Percentiles rank a stretch among this genome's conserved stretches.
phyloP scores from a whole-genome alignment of 306 rosid genomes.

The Malus fusca region DNA sequence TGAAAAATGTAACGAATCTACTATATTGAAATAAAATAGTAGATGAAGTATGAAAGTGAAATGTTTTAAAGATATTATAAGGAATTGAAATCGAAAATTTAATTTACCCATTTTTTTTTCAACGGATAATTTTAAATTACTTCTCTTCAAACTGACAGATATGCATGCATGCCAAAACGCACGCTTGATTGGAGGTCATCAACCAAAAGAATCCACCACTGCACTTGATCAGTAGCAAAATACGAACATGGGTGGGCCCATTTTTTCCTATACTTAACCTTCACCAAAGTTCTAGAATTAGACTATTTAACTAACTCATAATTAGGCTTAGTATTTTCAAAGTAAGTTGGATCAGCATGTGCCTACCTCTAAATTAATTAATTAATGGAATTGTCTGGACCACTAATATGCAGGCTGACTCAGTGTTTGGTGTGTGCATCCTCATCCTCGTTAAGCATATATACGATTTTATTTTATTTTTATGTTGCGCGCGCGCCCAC shows the following conservation, averaged over 20 bases:
- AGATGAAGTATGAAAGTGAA: too few relatives aligned
- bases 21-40: too few relatives aligned
- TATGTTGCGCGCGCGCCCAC: neutral
- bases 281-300: constrained; percentile 7
- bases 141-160: neutral
- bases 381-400: neutral
- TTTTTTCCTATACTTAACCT: constrained; percentile 1
- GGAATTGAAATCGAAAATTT: too few relatives aligned
- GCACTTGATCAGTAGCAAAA: neutral
- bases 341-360: constrained; percentile 7
- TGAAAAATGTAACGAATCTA: too few relatives aligned
- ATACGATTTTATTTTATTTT: neutral
- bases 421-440: neutral
- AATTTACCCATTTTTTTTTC: too few relatives aligned
- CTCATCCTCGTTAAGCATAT: neutral
- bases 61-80: too few relatives aligned
- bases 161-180: constrained; percentile 6
- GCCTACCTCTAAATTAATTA: neutral
- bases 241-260: constrained; percentile 31
- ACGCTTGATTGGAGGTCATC: constrained; percentile 7
- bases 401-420: neutral
- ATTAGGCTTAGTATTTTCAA: neutral
- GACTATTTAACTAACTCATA: constrained; percentile 15
- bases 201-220: neutral
- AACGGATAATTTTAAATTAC: too few relatives aligned